These are phyloP conservation scores for Hirsutella minnesotensis DNA, from an alignment of 2,329 filamentous ascomycete species.

Conservation along the genomic window DNA sequence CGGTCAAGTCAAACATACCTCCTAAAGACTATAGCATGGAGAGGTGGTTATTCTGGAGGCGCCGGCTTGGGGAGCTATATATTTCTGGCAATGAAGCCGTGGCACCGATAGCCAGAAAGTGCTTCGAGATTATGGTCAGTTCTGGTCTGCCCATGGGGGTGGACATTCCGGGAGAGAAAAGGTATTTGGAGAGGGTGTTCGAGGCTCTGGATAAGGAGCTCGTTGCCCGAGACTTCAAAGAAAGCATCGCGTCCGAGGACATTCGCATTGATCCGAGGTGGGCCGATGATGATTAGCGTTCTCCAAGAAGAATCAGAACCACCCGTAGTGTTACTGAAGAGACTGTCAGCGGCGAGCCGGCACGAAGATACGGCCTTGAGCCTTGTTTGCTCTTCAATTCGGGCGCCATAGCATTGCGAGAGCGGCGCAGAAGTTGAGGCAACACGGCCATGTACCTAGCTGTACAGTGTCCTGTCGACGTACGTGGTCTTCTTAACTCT, in stretches of 20 bases:
- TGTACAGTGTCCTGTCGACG: too few relatives aligned
- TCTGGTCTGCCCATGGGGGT: constrained; percentile 2
- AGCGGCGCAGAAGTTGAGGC: too few relatives aligned
- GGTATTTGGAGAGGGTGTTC: constrained; percentile 3
- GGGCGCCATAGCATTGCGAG: too few relatives aligned
- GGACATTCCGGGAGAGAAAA: constrained; percentile 4
- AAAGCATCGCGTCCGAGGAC: constrained; percentile 2
- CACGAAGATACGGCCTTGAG: too few relatives aligned
- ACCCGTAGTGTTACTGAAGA: too few relatives aligned
- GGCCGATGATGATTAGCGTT: neutral
- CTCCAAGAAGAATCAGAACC: too few relatives aligned
- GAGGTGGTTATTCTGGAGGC: constrained; percentile 6
- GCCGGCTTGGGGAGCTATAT: constrained; percentile 4
- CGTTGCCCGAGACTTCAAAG: neutral
- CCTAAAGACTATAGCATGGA: constrained; percentile 1
- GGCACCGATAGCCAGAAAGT: constrained; percentile 1
- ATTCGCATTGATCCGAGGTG: constrained; percentile 5
- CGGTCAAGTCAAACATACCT: neutral
- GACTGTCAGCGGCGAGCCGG: too few relatives aligned
- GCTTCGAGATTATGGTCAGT: constrained; percentile 5
- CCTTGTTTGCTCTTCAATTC: too few relatives aligned
- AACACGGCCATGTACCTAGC: too few relatives aligned
- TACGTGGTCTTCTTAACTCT: too few relatives aligned
- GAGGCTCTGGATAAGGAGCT: constrained; percentile 5
- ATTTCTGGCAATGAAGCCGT: neutral